A percentile compares a stretch with the other conserved stretches of the same genome.
phyloP scores from a whole-genome alignment of 768 basidiomycete genomes.

The Tubosaeta sp. region DNA sequence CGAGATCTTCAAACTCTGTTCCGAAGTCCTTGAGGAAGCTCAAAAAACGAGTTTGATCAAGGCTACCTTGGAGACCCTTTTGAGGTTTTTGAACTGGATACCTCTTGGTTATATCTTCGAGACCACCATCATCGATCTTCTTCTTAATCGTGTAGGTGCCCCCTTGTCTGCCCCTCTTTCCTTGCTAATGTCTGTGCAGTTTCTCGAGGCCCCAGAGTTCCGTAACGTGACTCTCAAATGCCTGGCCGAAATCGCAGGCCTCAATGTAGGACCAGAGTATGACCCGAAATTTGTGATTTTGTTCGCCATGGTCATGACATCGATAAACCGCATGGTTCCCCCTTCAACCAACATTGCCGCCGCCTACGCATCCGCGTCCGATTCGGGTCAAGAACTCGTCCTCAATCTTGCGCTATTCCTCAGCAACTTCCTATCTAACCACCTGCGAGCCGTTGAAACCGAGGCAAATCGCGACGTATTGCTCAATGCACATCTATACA shows the following conservation, averaged over 20 bases:
- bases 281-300: slow-evolving; percentile 97
- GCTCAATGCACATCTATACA: slow-evolving; percentile 94
- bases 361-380: slow-evolving; percentile 85
- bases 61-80: slow-evolving; percentile 89
- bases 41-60: slow-evolving; percentile 92
- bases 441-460: slow-evolving; percentile 91
- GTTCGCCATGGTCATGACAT: slow-evolving; percentile 98
- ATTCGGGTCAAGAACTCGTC: slow-evolving; percentile 94
- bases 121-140: slow-evolving; percentile 91
- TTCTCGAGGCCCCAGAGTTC: slow-evolving; percentile 95
- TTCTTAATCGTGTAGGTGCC: slow-evolving; percentile 78
- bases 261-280: slow-evolving; percentile 94
- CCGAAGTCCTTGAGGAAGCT: slow-evolving; percentile 95
- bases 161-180: slow-evolving; percentile 7
- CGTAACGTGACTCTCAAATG: slow-evolving; percentile 97
- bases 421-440: slow-evolving; percentile 90
- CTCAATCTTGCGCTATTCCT: slow-evolving; percentile 98
- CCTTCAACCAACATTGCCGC: slow-evolving; percentile 92
- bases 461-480: slow-evolving; percentile 87
- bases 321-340: slow-evolving; percentile 94
- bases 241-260: slow-evolving; percentile 90
- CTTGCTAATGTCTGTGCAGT: slow-evolving; percentile 44
- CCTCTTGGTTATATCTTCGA: slow-evolving; percentile 99
- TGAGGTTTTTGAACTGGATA: slow-evolving; percentile 98
- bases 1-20: slow-evolving; percentile 97